phyloP scores from a whole-genome alignment of 768 basidiomycete species.

The Podaxis sp. region DNA sequence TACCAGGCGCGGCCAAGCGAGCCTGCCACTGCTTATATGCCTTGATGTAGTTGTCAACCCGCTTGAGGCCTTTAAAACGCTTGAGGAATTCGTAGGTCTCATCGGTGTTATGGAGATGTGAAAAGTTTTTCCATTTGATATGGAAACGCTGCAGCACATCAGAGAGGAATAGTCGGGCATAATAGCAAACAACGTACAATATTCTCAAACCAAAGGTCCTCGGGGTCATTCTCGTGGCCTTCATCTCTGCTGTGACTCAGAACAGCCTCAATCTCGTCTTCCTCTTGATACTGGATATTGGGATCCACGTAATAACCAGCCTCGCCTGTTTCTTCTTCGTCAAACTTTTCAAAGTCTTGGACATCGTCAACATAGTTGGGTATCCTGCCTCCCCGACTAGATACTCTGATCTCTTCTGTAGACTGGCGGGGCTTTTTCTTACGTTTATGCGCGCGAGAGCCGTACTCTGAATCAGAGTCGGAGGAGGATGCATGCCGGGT shows the following conservation, averaged over 20 bases:
- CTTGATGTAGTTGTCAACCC: conserved; percentile 99
- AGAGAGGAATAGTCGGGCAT: conserved; percentile 8
- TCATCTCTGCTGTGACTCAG: conserved; percentile 85
- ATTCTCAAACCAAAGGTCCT: conserved; percentile 85
- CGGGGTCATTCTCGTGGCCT: conserved; percentile 65
- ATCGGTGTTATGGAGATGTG: conserved; percentile 98
- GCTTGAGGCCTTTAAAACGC: conserved; percentile 91
- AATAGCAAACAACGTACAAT: conserved; percentile 44
- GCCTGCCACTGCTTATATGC: conserved; percentile 72
- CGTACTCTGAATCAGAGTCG: conserved; percentile 87
- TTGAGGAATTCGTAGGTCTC: conserved; percentile 96
- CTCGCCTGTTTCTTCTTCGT: conserved; percentile 58
- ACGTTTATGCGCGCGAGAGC: conserved; percentile 75
- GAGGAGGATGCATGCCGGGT: conserved; percentile 56
- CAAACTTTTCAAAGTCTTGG: conserved; percentile 71
- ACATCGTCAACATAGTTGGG: conserved; percentile 85
- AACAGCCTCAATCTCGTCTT: conserved; percentile 91
- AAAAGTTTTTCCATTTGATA: conserved; percentile 99
- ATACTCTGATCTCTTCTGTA: conserved; percentile 74
- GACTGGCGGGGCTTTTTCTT: conserved; percentile 64
- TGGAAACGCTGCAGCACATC: conserved; percentile 75
- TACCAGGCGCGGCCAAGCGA: conserved; percentile 55
- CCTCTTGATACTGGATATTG: conserved; percentile 52
- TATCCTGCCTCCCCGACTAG: conserved; percentile 68
- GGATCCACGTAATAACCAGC: conserved; percentile 54